These are phyloP conservation scores for Tephrocybe sp. DNA, from an alignment of 768 basidiomycete genomes.

Conservation along the genomic window DNA sequence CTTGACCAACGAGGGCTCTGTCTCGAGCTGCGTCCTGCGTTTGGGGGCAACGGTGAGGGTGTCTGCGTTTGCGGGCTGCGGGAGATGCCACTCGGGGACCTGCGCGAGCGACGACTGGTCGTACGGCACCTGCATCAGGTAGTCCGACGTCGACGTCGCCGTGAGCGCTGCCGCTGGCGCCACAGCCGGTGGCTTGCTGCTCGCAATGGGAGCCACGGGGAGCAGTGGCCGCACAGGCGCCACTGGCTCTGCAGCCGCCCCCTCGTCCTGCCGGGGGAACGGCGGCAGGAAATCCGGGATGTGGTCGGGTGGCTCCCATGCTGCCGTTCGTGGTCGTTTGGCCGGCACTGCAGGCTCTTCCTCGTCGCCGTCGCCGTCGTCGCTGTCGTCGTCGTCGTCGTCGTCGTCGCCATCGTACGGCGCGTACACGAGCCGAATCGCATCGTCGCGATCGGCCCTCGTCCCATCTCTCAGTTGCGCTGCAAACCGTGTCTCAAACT, in stretches of 20 bases:
- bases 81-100: constrained; percentile 71
- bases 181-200: too few relatives aligned
- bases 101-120: constrained; percentile 67
- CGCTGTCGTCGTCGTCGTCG: constrained; percentile 24
- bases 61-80: constrained; percentile 31
- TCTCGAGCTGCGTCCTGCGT: constrained; percentile 50
- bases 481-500: constrained; percentile 32
- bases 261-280: too few relatives aligned
- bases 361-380: constrained; percentile 23
- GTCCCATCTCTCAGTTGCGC: constrained; percentile 63
- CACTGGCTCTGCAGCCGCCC: too few relatives aligned
- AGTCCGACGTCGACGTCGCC: constrained; percentile 61
- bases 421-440: constrained; percentile 51
- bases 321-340: constrained; percentile 58
- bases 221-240: too few relatives aligned
- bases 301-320: constrained; percentile 63
- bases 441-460: constrained; percentile 53
- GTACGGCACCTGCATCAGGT: constrained; percentile 72
- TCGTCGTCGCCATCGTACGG: constrained; percentile 34
- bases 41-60: constrained; percentile 15
- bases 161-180: constrained; percentile 43
- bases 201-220: too few relatives aligned
- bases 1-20: constrained; percentile 61
- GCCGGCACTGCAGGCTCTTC: constrained; percentile 36
- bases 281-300: constrained; percentile 70